Percentiles rank a stretch among this genome's conserved stretches.
These are phyloP conservation scores for Lasiodiplodia citricola DNA, from an alignment of 2,329 filamentous ascomycete genomes.

Conservation along the genomic window DNA sequence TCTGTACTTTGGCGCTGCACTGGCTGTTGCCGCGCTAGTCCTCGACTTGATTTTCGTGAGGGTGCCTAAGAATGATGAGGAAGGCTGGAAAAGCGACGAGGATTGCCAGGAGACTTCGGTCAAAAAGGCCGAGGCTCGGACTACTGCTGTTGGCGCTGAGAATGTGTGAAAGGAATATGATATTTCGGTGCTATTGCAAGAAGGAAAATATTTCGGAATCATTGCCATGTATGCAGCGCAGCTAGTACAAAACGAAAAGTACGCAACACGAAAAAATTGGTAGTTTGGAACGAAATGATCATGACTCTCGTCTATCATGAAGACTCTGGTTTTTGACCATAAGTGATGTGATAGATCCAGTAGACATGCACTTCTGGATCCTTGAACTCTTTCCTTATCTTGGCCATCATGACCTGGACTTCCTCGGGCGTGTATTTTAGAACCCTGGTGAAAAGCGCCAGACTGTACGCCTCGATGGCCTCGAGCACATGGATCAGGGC, in stretches of 20 bases:
- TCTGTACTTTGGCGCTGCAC: slow-evolving; percentile 39
- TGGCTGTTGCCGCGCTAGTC: slow-evolving; percentile 37
- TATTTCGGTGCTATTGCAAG: too few relatives aligned
- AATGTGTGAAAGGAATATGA: too few relatives aligned
- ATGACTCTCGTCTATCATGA: neutral
- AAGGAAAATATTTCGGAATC: too few relatives aligned
- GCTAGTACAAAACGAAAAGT: too few relatives aligned
- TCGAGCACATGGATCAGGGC: slow-evolving; percentile 38
- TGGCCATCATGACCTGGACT: slow-evolving; percentile 19
- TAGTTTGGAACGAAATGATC: neutral
- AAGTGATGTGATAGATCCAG: slow-evolving; percentile 14
- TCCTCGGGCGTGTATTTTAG: slow-evolving; percentile 23
- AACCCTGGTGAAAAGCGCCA: slow-evolving; percentile 39
- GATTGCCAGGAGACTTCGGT: neutral
- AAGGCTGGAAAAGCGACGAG: slow-evolving; percentile 26
- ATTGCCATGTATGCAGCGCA: too few relatives aligned
- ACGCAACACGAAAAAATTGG: neutral
- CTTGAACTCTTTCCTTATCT: slow-evolving; percentile 10
- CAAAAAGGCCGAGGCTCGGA: too few relatives aligned
- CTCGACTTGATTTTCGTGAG: slow-evolving; percentile 40
- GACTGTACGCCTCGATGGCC: slow-evolving; percentile 45
- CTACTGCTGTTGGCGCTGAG: too few relatives aligned
- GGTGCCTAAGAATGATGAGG: slow-evolving; percentile 40
- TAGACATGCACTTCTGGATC: slow-evolving; percentile 13
- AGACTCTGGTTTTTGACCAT: slow-evolving; percentile 7